Evolutionary conservation across 2,329 filamentous ascomycete genomes (phyloP).

Genomic region (Aspergillus ochraceus): DNA sequence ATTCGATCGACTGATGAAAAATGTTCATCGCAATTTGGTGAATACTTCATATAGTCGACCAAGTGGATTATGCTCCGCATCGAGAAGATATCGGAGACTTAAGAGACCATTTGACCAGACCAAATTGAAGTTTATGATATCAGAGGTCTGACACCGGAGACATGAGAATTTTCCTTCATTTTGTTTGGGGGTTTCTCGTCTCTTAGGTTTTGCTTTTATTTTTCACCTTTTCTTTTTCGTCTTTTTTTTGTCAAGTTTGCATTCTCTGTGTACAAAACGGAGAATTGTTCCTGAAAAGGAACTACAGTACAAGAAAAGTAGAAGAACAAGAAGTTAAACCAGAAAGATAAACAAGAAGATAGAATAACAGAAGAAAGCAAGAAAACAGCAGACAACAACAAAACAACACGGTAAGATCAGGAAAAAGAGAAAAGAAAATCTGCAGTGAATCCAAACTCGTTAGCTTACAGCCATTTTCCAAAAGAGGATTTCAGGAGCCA

Average conservation of each 20-base stretch:
- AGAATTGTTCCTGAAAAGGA: too few relatives aligned
- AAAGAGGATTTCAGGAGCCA: not conserved
- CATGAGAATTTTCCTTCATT: not conserved
- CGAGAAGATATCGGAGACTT: too few relatives aligned
- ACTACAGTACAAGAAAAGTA: not conserved
- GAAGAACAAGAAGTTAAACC: not conserved
- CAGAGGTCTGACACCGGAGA: not conserved
- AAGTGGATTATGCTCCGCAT: too few relatives aligned
- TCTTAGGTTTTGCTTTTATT: not conserved
- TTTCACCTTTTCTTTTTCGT: not conserved
- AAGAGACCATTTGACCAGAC: not conserved
- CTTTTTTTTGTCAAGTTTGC: not conserved
- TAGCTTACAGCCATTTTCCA: not conserved
- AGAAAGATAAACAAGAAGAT: too few relatives aligned
- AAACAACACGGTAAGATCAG: too few relatives aligned
- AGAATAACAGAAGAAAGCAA: not conserved
- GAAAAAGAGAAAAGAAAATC: not conserved
- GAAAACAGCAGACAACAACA: not conserved
- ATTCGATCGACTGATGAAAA: too few relatives aligned
- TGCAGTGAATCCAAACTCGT: not conserved
- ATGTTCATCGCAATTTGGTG: too few relatives aligned
- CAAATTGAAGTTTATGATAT: not conserved
- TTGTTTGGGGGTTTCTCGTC: not conserved
- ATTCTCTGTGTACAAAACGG: too few relatives aligned
- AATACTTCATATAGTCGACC: too few relatives aligned